phyloP scores from a whole-genome alignment of 169 alveolate genomes.

The Babesia gibsoni region DNA sequence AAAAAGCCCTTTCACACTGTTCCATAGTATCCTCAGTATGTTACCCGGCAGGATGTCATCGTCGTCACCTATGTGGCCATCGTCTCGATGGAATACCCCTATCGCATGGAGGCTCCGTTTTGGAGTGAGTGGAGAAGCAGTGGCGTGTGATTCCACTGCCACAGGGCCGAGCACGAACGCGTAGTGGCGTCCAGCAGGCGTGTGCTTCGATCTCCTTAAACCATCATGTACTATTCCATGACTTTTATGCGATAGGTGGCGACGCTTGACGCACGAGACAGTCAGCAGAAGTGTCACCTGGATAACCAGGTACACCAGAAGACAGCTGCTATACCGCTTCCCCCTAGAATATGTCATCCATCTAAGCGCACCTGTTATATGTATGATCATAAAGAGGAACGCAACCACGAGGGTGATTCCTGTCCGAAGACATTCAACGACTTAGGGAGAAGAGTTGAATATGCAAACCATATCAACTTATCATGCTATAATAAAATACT shows the following conservation, averaged over 20 bases:
- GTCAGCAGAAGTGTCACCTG: background rate
- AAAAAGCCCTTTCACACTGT: constrained; percentile 6
- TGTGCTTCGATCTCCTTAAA: too few relatives aligned
- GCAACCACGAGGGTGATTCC: too few relatives aligned
- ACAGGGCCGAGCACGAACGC: background rate
- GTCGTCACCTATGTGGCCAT: background rate
- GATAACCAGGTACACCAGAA: constrained; percentile 5
- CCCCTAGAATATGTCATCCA: background rate
- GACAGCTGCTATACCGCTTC: constrained; percentile 9
- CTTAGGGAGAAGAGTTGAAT: too few relatives aligned
- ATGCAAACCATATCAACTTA: too few relatives aligned
- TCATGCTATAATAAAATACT: too few relatives aligned
- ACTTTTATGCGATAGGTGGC: background rate
- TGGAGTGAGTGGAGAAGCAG: background rate
- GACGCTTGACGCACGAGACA: background rate
- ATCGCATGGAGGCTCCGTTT: background rate
- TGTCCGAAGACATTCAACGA: too few relatives aligned
- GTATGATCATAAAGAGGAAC: too few relatives aligned
- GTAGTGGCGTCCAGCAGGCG: too few relatives aligned
- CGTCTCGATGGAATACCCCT: background rate
- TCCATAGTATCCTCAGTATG: background rate
- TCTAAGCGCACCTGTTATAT: too few relatives aligned
- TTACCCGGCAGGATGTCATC: background rate
- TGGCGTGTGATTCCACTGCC: background rate
- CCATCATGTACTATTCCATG: too few relatives aligned